Conservation (phyloP, 768 basidiomycete species). For the Polyporus arcularius region DNA sequence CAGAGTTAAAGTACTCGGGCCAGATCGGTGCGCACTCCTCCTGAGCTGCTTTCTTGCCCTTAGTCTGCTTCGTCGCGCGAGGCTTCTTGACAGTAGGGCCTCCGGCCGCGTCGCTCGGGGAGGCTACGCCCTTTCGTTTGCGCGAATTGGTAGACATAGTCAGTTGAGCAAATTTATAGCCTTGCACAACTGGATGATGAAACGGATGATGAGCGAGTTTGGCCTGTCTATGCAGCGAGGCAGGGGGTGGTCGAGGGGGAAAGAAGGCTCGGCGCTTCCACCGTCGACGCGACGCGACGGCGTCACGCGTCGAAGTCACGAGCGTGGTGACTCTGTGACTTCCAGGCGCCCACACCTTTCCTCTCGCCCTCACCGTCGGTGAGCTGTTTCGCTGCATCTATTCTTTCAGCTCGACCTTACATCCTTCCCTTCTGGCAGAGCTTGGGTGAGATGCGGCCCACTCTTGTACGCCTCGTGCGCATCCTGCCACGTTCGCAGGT, state of each 20-base stretch:
- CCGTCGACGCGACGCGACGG: neutral
- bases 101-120: neutral
- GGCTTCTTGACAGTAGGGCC: slow-evolving; percentile 20
- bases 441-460: slow-evolving; percentile 32
- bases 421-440: neutral
- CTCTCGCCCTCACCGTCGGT: neutral
- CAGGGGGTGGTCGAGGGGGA: neutral
- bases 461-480: slow-evolving; percentile 36
- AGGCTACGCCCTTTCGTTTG: slow-evolving; percentile 4
- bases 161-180: neutral
- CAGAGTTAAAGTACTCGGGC: slow-evolving; percentile 31
- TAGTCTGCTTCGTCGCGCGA: slow-evolving; percentile 7
- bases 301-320: neutral
- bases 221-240: neutral
- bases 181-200: neutral
- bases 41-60: slow-evolving; percentile 4
- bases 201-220: neutral
- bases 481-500: slow-evolving; percentile 39
- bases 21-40: slow-evolving; percentile 13
- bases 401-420: neutral
- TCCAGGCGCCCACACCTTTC: neutral
- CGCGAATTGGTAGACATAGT: slow-evolving; percentile 9
- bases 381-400: neutral
- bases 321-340: neutral
- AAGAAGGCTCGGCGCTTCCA: no score